Evolutionary conservation across 306 rosid genomes (phyloP), one percentile per base, ranked within the genome.

Genomic region (Inga oerstediana): DNA sequence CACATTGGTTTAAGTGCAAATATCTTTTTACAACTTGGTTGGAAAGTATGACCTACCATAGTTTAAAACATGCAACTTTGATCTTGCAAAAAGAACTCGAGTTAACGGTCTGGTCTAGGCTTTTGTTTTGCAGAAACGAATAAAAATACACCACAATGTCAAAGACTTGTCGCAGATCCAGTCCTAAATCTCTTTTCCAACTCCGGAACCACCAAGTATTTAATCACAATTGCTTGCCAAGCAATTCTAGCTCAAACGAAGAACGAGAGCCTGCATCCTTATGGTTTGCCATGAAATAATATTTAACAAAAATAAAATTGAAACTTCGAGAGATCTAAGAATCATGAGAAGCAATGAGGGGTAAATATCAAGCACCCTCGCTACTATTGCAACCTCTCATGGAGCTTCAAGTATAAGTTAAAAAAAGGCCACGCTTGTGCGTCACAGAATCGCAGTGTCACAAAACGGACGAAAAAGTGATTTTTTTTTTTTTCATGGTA

Each of bases 261-360:
- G 54, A 56, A 58, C 14, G 43, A 17, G n/a, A 7, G 3, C 34
- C 43, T 74, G n/a, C 20, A 68, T 44, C 66, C 16, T n/a, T 48
- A 35, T 10, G 17, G 22, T 35, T 85, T 39, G 12, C n/a, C 20
- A 83, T 15, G 64, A 85, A 78, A 67, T 72, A 45, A 66, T 73
- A 65, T 22, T 30, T 77, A 14, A 85, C 20, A 67, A 19, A 74
- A 64, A 77, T 72, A 35, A 37, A 80, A 51, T 48, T 12, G 58
- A 43, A 81, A 72, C 56, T 27, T 73, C 10, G 10, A 9, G 27
- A 51, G 58, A 1, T 54, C 8, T 8, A 14, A 73, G 56, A 69
- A 67, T 46, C n/a, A 78, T 70, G 27, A 30, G 59, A 72, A 51
- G 76, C 56, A 73, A 51, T 0, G 17, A 43, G 51, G 20, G 66